Evolutionary conservation across 805 yeast genomes (phyloP), one percentile per base, ranked within the genome.

Genomic region (Tetrapisispora fleetii): DNA sequence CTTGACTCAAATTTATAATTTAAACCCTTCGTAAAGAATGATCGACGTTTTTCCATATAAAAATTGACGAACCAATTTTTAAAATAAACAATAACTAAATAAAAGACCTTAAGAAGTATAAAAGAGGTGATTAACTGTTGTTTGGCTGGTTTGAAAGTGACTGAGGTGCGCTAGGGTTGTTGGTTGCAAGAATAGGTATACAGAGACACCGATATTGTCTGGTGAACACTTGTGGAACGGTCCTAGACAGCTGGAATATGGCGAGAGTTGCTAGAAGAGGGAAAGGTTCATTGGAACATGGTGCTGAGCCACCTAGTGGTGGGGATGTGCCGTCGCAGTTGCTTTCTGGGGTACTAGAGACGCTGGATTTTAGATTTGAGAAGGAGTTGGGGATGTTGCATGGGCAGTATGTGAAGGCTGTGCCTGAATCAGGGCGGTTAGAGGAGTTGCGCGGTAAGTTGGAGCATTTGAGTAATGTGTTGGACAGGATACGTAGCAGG

Each of bases 321-420:
- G n/a, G 10, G 32, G 39, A 35, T 17, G 17, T 14, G n/a, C 33
- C 80, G 1, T 67, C 76, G 1, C 55, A 61, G 27, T 66, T 73
- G 3, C 51, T 83, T 46, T 73, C 73, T 28, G 75, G 76, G 48
- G 74, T 83, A 14, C 65, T 83, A 47, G 67, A 67, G 42, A 78
- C 77, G 52, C 63, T 81, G 37, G 70, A 73, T 43, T 62, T 83
- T 47, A 66, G 76, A 1, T 83, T 78, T 58, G 85, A 82, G 56
- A 68, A 75, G 4, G 76, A 78, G 37, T 68, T 76, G 17, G 89
- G 89, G 1, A 63, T 77, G 46, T 63, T 83, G 22, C 80, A 75
- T 54, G 90, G 90, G 0, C 81, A 78, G 18, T 58, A 72, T 6
- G 69, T 77, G 0, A 66, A 74, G 1, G 71, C 76, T 6, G 64